phyloP scores from a whole-genome alignment of 2,329 filamentous ascomycete genomes.

The Aspergillus latus region DNA sequence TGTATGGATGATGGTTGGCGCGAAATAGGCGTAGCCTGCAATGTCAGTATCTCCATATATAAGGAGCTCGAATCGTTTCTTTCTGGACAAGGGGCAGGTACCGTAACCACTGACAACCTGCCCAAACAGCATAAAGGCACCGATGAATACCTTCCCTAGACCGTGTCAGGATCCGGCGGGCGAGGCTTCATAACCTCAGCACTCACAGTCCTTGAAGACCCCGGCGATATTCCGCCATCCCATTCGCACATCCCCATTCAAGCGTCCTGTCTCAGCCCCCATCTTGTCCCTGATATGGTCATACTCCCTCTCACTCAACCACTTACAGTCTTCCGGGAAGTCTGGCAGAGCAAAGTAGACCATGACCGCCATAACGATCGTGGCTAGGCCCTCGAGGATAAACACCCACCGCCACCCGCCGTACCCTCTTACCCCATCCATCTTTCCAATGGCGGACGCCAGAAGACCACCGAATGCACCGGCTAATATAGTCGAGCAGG shows the following conservation, averaged over 20 bases:
- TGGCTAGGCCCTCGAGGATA: conserved; percentile 63
- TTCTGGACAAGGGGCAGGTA: conserved; percentile 6
- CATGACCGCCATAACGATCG: conserved; percentile 57
- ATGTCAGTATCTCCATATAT: conserved; percentile 7
- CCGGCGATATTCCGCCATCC: conserved; percentile 59
- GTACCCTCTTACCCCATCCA: conserved; percentile 57
- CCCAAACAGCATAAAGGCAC: conserved; percentile 77
- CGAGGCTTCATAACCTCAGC: background rate
- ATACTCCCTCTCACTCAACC: conserved; percentile 66
- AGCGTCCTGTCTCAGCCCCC: conserved; percentile 65
- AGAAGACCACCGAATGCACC: conserved; percentile 61
- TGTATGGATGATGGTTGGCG: conserved; percentile 67
- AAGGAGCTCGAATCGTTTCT: background rate
- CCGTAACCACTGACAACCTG: conserved; percentile 73
- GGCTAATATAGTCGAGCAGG: conserved; percentile 63
- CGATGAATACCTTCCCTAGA: conserved; percentile 64
- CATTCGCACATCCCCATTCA: conserved; percentile 61
- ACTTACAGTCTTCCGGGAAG: conserved; percentile 70
- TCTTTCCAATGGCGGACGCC: conserved; percentile 57
- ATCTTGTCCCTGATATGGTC: conserved; percentile 65
- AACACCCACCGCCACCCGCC: conserved; percentile 50
- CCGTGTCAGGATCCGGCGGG: conserved; percentile 11
- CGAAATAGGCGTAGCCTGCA: conserved; percentile 68
- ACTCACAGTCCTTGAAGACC: conserved; percentile 65
- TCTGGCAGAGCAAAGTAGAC: conserved; percentile 65